Evolutionary conservation across 2,329 filamentous ascomycete species (phyloP), one percentile per base, ranked within the genome.

Genomic region (Helminthosporium solani): DNA sequence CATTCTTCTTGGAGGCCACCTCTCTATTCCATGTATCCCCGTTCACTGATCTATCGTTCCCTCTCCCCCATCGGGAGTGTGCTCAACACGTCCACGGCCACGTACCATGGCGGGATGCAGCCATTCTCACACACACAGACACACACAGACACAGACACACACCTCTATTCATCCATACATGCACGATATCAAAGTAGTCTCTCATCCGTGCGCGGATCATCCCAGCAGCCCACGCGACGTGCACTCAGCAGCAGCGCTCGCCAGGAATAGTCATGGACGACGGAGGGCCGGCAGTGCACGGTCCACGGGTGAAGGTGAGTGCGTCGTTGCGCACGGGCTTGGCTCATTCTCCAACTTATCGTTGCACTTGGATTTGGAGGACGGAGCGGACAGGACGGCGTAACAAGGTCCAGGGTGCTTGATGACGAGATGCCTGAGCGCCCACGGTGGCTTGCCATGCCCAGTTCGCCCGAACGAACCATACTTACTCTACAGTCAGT

Each of bases 381-480:
- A 31, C 8, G 9, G 28, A 12, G 14, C 28, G 14, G 28, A 31
- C 8, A 5, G 28, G 28, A 31, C 28, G 3, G 28, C 28, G 33
- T 50, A 50, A 47, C 50, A 57, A 46, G 42, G 47, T 52, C 41
- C 52, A 47, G 53, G 54, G 57, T 56, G 52, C 48, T 20, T 23
- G 57, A 64, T 62, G 58, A 64, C 56, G 61, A 64, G 59, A 23
- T 38, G 35, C 35, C 35, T 38, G 35, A 38, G 35, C 35, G 35
- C 19, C 23, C 6, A 5, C 3, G 35, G 52, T 57, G 58, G 49
- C 53, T 57, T 55, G 50, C 48, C 35, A 39, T 44, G 43, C 25
- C 20, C 21, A 20, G 12, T 36, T 36, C 20, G 16, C 34, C 35
- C 35, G 50, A 20, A 36, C 34, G 34, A 19, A 21, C 20, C 35